Conservation (phyloP, 345 rosid species). For the Acer yangbiense region DNA sequence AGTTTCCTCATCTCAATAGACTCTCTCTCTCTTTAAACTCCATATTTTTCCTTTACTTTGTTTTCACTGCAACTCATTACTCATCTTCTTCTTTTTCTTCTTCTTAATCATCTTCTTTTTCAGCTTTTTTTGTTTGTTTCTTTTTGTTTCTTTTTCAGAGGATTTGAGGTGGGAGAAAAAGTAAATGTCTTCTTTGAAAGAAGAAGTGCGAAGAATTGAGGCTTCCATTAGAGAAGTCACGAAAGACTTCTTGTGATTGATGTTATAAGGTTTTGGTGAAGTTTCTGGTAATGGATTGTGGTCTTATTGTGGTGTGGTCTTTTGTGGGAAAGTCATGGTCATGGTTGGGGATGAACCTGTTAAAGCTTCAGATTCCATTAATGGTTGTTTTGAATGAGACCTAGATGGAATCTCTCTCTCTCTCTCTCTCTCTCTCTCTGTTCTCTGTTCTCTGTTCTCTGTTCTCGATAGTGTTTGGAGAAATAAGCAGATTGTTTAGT, state of each 20-base stretch:
- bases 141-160: slow-evolving; percentile 63
- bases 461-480: background rate
- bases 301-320: slow-evolving; percentile 23
- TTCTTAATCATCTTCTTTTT: too few species aligned
- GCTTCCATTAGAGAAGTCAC: slow-evolving; percentile 77
- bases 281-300: slow-evolving; percentile 28
- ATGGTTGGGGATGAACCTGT: slow-evolving; percentile 39
- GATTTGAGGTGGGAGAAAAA: slow-evolving; percentile 69
- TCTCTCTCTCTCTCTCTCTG: background rate
- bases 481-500: too few species aligned
- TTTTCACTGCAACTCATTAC: too few species aligned
- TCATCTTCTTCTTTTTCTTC: too few species aligned
- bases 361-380: slow-evolving; percentile 39
- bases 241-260: slow-evolving; percentile 55
- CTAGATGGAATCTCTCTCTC: slow-evolving; percentile 18
- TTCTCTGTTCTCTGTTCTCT: background rate
- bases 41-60: too few species aligned
- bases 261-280: slow-evolving; percentile 37
- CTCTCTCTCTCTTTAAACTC: too few species aligned
- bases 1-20: too few species aligned
- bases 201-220: slow-evolving; percentile 60
- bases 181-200: slow-evolving; percentile 88
- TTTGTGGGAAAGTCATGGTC: slow-evolving; percentile 32
- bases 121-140: too few species aligned
- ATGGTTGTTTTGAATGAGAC: slow-evolving; percentile 13